phyloP scores from a whole-genome alignment of 192 early-diverging fungal genomes.

The Backusella mclennaniae region DNA sequence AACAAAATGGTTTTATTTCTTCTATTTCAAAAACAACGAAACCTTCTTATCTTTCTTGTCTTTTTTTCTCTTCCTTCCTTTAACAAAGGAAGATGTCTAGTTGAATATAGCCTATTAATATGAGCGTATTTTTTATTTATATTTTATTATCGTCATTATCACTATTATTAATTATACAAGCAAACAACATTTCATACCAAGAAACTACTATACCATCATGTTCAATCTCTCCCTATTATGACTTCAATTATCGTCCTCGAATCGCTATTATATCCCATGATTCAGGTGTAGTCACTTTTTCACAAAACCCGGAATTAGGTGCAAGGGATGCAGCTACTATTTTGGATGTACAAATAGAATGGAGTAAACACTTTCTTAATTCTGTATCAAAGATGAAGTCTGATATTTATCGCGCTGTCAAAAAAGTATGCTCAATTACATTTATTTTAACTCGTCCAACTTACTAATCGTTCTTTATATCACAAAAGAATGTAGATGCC shows the following conservation, averaged over 20 bases:
- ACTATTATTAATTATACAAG: background rate
- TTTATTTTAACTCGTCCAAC: background rate
- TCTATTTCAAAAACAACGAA: background rate
- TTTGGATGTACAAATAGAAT: slow-evolving; percentile 12
- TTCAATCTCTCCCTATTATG: background rate
- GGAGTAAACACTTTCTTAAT: slow-evolving; percentile 7
- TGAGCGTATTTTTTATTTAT: background rate
- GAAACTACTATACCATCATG: background rate
- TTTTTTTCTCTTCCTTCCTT: background rate
- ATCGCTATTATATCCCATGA: slow-evolving; percentile 27
- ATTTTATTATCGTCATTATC: background rate
- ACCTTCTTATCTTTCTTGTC: background rate
- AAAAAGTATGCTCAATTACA: background rate
- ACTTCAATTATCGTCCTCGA: slow-evolving; percentile 1
- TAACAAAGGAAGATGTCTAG: background rate
- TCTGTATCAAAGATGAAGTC: background rate
- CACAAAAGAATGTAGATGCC: slow-evolving; percentile 12
- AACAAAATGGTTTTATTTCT: background rate
- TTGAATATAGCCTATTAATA: background rate
- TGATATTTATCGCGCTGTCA: slow-evolving; percentile 12
- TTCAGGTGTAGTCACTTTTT: slow-evolving; percentile 2
- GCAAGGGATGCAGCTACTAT: slow-evolving; percentile 20
- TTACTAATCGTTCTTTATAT: background rate
- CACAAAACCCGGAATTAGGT: slow-evolving; percentile 21
- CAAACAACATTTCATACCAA: background rate